Base-by-base conservation (phyloP, 208 protist species). In the Trypanosomatidae sp. region DNA sequence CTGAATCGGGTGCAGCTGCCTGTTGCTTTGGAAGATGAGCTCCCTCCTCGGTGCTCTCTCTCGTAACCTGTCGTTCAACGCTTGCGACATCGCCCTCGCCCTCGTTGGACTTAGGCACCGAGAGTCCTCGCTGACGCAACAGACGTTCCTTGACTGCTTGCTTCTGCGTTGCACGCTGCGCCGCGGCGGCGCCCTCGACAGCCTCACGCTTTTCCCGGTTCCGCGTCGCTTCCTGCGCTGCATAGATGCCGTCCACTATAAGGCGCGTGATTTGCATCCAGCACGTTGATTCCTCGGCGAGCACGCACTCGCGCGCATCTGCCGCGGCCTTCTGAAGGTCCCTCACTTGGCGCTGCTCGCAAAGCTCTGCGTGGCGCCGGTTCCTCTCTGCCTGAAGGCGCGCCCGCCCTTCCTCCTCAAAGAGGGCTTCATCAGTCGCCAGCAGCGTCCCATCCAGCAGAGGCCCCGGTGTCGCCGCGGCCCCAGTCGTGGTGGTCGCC, bases 191-290 rank as follows among this genome's bases (percentile, higher is more conserved):
- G 30, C 6, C 46, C 28, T 62, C 71, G 25, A 52, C 15, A 7
- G 65, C 66, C 28, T 80, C 80, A 10, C n/a, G 72, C 52, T 44
- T 50, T 67, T 74, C 49, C n/a, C 77, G 75, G 33, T 60, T 13
- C 3, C 76, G 65, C 8, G 59, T 55, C 30, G 28, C 65, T 8
- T 77, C 49, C 44, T 66, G 59, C n/a, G 83, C 84, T 1, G 78
- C 73, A 69, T 87, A 83, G 7, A 79, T 43, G 8, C 76, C 78
- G 41, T 91, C 84, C 44, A 91, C 72, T 13, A 33, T 41, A 3
- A 66, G 62, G 7, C 70, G 65, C 0, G 81, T 67, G 9, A 91
- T 66, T n/a, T 83, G 73, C 72, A 87, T 58, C 83, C 83, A 87
- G 46, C 62, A 67, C 19, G 68, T 36, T 6, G 80, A 56, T 71